Conservation (phyloP, 2,329 filamentous ascomycete species). For the Cladosporium austrohemisphaericum region DNA sequence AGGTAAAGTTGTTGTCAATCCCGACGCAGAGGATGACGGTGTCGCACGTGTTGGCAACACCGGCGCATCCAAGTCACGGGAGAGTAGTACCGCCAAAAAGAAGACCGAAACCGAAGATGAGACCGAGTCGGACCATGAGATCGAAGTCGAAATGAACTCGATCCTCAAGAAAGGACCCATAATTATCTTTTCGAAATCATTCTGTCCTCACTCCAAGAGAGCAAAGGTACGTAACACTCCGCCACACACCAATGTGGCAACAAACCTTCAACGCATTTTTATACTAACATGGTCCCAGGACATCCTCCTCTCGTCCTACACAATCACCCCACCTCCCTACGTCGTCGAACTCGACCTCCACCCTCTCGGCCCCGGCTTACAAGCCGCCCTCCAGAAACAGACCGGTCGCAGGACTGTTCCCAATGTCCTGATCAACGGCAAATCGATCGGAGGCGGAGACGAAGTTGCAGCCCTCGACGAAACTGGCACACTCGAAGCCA, state of each 20-base stretch:
- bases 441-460: conserved; percentile 86
- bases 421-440: conserved; percentile 83
- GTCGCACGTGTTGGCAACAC: conserved; percentile 45
- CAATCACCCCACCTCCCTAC: conserved; percentile 74
- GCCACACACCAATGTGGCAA: not conserved
- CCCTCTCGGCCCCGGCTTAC: conserved; percentile 65
- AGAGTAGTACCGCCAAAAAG: conserved; percentile 29
- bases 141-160: conserved; percentile 66
- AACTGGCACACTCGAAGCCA: conserved; percentile 63
- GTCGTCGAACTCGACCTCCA: conserved; percentile 90
- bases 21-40: conserved; percentile 37
- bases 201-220: conserved; percentile 79
- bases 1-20: conserved; percentile 32
- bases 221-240: conserved; percentile 62
- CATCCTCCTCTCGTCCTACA: conserved; percentile 79
- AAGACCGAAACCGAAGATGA: conserved; percentile 39
- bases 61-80: conserved; percentile 31
- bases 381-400: conserved; percentile 65
- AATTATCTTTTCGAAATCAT: conserved; percentile 93
- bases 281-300: conserved; percentile 33
- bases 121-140: conserved; percentile 58
- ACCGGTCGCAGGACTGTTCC: conserved; percentile 85
- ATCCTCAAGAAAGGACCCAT: conserved; percentile 85
- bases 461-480: conserved; percentile 68
- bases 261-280: not conserved